Conservation (phyloP, 1,284 basidiomycete genomes). For the Papiliotrema flavescens region DNA sequence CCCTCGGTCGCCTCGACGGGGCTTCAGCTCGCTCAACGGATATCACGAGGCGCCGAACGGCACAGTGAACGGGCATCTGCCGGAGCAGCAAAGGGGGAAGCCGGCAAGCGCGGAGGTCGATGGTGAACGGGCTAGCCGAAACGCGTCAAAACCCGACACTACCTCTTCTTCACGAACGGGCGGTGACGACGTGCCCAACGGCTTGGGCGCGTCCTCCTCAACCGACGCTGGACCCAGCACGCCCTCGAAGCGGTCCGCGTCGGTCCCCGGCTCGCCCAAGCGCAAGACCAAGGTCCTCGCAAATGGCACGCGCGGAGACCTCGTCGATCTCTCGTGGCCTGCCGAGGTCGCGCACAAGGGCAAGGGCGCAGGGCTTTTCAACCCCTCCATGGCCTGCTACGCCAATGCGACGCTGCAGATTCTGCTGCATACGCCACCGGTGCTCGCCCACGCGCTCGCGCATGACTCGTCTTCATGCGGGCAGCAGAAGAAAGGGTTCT, state of each 20-base stretch:
- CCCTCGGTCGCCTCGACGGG: neutral
- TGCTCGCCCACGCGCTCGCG: conserved; percentile 64
- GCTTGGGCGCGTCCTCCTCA: too few species aligned
- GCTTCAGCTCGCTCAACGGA: neutral
- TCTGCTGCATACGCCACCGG: conserved; percentile 86
- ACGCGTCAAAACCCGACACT: too few species aligned
- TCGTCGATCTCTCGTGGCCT: conserved; percentile 33
- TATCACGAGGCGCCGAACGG: neutral
- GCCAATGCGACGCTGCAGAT: conserved; percentile 94
- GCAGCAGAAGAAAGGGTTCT: conserved; percentile 55
- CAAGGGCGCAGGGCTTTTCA: conserved; percentile 63
- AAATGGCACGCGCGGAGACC: conserved; percentile 5
- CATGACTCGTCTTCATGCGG: conserved; percentile 60
- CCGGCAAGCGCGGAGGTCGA: too few species aligned
- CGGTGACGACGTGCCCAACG: too few species aligned
- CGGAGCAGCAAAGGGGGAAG: neutral
- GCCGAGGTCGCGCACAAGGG: conserved; percentile 14
- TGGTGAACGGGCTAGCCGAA: too few species aligned
- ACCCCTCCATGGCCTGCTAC: conserved; percentile 97
- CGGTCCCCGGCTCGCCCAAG: neutral
- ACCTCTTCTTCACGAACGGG: too few species aligned
- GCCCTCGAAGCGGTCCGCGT: neutral
- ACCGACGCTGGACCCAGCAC: neutral
- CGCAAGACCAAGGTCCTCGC: conserved; percentile 7
- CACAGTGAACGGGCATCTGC: neutral